These are phyloP conservation scores for Euphorbia corollata DNA, from an alignment of 441 rosid species.

Conservation along the genomic window DNA sequence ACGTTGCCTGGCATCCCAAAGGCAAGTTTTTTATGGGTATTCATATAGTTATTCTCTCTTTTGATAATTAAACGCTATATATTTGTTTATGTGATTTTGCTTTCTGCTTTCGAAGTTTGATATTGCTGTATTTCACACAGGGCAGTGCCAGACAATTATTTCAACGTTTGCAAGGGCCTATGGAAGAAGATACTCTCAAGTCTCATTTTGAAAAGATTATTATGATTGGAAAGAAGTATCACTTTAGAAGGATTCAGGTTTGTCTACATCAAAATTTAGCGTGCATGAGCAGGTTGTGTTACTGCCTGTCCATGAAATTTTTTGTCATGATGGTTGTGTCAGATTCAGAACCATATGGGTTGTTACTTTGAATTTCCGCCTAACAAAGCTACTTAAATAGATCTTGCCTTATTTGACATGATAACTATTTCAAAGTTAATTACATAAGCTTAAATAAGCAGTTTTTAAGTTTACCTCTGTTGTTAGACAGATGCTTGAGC, in stretches of 20 bases:
- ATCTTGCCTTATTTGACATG: background rate
- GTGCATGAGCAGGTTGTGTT: slow-evolving; percentile 4
- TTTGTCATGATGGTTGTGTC: background rate
- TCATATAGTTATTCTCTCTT: background rate
- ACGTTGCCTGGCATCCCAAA: slow-evolving; percentile 99
- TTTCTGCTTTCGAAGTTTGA: slow-evolving; percentile 3
- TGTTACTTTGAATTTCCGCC: background rate
- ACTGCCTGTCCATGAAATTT: background rate
- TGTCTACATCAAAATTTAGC: slow-evolving; percentile 15
- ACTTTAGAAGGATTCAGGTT: slow-evolving; percentile 68
- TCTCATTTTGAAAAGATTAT: slow-evolving; percentile 96
- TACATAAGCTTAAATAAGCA: background rate
- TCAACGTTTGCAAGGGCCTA: slow-evolving; percentile 95
- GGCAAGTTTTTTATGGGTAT: slow-evolving; percentile 36
- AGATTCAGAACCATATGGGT: background rate
- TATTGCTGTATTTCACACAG: slow-evolving; percentile 43
- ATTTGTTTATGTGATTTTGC: slow-evolving; percentile 19
- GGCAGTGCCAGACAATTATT: slow-evolving; percentile 99
- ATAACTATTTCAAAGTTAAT: background rate
- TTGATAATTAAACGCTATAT: background rate
- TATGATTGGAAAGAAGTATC: slow-evolving; percentile 70
- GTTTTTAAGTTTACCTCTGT: background rate
- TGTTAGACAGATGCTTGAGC: background rate
- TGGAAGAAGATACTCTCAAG: slow-evolving; percentile 91
- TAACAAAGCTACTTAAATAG: background rate